Evolutionary conservation across 768 basidiomycete species (phyloP).

Genomic region (Nevesoporus exiguus): DNA sequence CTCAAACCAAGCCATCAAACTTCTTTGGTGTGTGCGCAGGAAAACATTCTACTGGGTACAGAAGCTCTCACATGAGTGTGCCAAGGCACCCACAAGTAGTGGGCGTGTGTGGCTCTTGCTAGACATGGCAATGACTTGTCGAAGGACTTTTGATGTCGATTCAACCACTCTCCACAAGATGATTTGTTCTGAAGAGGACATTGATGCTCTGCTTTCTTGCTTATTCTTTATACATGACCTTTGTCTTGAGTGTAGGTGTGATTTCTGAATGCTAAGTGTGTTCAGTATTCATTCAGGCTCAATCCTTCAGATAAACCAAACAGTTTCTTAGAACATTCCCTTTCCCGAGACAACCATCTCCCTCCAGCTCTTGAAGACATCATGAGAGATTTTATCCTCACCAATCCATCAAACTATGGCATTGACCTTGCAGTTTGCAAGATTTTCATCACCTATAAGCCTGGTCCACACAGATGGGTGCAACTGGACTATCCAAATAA

Average conservation of each 20-base stretch:
- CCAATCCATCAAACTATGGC: too few relatives aligned
- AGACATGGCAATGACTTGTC: neutral
- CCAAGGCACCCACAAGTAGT: neutral
- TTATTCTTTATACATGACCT: neutral
- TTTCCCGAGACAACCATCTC: too few relatives aligned
- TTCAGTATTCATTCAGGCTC: neutral
- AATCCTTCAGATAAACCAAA: neutral
- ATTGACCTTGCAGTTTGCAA: too few relatives aligned
- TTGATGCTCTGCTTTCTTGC: neutral
- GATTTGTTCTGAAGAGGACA: neutral
- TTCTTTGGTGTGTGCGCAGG: neutral
- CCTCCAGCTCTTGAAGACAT: too few relatives aligned
- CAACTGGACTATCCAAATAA: too few relatives aligned
- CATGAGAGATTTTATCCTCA: too few relatives aligned
- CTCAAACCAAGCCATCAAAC: neutral
- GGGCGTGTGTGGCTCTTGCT: neutral
- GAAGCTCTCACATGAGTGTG: neutral
- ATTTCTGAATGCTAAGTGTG: neutral
- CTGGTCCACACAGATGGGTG: too few relatives aligned
- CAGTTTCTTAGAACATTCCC: too few relatives aligned
- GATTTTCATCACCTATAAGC: too few relatives aligned
- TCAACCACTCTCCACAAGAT: neutral
- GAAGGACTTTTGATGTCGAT: neutral
- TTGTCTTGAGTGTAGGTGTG: neutral
- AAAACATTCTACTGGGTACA: neutral